phyloP scores from a whole-genome alignment of 2,329 filamentous ascomycete species.

The Pestalotiopsis fici region DNA sequence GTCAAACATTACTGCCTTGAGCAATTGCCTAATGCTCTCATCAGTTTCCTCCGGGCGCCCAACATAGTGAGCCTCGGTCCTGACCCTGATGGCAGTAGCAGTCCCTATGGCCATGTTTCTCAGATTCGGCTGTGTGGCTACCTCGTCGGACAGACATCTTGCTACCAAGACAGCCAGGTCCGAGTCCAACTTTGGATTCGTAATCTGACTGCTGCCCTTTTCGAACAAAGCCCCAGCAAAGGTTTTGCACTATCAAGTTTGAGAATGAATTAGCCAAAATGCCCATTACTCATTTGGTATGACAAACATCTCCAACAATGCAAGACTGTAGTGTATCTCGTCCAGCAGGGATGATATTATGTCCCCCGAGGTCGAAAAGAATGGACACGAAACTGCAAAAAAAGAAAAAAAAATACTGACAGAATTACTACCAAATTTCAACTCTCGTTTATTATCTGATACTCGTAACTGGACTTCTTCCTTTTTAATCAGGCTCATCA shows the following conservation, averaged over 20 bases:
- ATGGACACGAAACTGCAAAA: no score
- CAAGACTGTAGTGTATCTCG: no score
- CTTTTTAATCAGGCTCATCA: no score
- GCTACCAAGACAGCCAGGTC: not conserved
- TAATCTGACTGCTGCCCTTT: not conserved
- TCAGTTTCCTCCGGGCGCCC: not conserved
- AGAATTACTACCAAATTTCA: no score
- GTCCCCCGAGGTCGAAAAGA: no score
- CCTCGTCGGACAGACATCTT: not conserved
- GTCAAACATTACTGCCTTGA: not conserved
- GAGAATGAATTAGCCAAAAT: not conserved
- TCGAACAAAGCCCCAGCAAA: not conserved
- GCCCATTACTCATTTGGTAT: no score
- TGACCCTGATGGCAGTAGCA: not conserved
- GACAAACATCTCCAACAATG: no score
- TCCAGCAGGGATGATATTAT: no score
- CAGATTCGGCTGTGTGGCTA: not conserved
- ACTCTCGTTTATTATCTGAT: no score
- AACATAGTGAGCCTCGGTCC: not conserved
- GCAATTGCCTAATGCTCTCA: not conserved
- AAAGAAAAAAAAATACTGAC: no score
- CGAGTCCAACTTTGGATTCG: not conserved
- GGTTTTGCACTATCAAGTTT: not conserved
- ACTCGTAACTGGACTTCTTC: no score
- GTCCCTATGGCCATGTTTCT: not conserved